Evolutionary conservation across 805 yeast species (phyloP).

Genomic region (Sungouiozyma intestinalis): DNA sequence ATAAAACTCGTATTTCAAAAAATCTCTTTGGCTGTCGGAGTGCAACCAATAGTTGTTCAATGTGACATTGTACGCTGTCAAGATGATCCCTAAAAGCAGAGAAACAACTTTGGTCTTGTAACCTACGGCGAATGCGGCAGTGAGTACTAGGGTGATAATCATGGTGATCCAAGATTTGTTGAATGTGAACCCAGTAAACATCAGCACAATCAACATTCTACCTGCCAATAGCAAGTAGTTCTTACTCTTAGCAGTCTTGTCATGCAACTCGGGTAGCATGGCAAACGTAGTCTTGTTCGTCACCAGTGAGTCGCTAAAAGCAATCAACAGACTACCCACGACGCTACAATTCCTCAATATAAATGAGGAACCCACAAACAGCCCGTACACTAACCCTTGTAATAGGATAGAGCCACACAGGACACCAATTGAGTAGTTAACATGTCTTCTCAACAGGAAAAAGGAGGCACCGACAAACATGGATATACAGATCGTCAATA

Average conservation of each 20-base stretch:
- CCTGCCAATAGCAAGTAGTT: constrained; percentile 84
- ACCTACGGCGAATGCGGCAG: constrained; percentile 77
- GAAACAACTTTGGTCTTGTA: constrained; percentile 90
- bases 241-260: constrained; percentile 50
- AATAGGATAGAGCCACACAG: constrained; percentile 63
- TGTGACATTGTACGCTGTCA: constrained; percentile 64
- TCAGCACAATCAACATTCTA: constrained; percentile 70
- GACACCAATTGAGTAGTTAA: constrained; percentile 60
- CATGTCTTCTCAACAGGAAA: constrained; percentile 59
- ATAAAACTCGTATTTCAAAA: constrained; percentile 83
- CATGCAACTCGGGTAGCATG: constrained; percentile 44
- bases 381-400: constrained; percentile 86
- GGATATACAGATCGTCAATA: constrained; percentile 48
- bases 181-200: constrained; percentile 78
- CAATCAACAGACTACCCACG: constrained; percentile 84
- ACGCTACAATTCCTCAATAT: constrained; percentile 82
- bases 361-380: constrained; percentile 71
- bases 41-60: constrained; percentile 87
- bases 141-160: constrained; percentile 57
- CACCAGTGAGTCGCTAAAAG: constrained; percentile 77
- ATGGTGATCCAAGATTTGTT: constrained; percentile 64
- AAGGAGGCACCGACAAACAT: constrained; percentile 70
- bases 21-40: constrained; percentile 65
- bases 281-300: constrained; percentile 53
- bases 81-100: constrained; percentile 51